Percentiles rank a stretch among this genome's conserved stretches.
phyloP scores from a whole-genome alignment of 768 basidiomycete species.

The Lentinula boryana region DNA sequence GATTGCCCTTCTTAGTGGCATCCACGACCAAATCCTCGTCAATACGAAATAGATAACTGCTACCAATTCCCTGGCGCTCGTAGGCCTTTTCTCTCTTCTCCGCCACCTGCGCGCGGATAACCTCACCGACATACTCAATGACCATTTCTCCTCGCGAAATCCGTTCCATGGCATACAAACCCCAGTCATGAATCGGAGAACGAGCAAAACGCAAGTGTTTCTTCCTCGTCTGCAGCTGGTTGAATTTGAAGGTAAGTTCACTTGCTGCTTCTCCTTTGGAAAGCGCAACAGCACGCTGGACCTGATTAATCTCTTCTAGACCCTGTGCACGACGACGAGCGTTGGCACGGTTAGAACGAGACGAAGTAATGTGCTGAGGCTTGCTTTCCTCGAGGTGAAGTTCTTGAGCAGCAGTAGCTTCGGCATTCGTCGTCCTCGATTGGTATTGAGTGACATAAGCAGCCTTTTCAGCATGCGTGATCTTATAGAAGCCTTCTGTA shows the following conservation, averaged over 20 bases:
- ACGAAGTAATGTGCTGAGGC: conserved; percentile 60
- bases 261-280: conserved; percentile 70
- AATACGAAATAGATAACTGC: conserved; percentile 95
- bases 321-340: conserved; percentile 89
- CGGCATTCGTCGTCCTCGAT: conserved; percentile 43
- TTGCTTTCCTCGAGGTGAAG: conserved; percentile 30
- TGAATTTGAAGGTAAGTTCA: conserved; percentile 89
- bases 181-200: conserved; percentile 98
- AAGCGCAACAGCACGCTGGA: conserved; percentile 72
- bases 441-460: conserved; percentile 89
- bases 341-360: conserved; percentile 87
- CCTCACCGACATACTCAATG: conserved; percentile 98
- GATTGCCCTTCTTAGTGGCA: conserved; percentile 98
- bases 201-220: conserved; percentile 94
- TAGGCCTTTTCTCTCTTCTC: conserved; percentile 97
- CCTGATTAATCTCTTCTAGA: conserved; percentile 90
- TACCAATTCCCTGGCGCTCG: conserved; percentile 95
- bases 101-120: conserved; percentile 91
- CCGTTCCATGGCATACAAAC: conserved; percentile 94
- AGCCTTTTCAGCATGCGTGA: conserved; percentile 86
- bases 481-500: conserved; percentile 94
- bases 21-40: conserved; percentile 98
- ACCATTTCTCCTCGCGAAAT: conserved; percentile 97
- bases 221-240: conserved; percentile 96
- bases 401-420: conserved; percentile 36